Conservation (phyloP, 495 filamentous ascomycete genomes). For the Staphylotrichum longicolle region DNA sequence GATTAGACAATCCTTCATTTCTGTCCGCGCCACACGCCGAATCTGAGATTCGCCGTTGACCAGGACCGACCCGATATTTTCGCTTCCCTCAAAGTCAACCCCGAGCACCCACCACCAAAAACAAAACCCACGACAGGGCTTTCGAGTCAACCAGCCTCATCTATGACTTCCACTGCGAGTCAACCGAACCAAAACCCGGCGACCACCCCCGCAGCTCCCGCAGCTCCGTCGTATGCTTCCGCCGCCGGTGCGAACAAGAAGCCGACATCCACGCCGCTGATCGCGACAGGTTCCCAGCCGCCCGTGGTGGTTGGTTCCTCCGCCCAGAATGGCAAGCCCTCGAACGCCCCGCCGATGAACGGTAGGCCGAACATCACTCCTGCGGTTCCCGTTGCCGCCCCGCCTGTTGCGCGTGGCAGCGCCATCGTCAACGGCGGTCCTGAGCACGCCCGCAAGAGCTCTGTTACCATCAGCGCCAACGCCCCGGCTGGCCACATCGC, state of each 20-base stretch:
- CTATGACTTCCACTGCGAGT: conserved; percentile 54
- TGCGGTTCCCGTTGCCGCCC: conserved; percentile 56
- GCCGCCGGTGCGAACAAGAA: conserved; percentile 79
- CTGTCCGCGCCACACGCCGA: conserved; percentile 31
- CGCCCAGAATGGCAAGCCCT: conserved; percentile 77
- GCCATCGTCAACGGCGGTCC: conserved; percentile 54
- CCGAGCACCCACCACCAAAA: conserved; percentile 19
- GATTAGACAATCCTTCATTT: conserved; percentile 25
- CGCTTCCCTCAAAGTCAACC: conserved; percentile 15
- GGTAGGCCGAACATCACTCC: conserved; percentile 72
- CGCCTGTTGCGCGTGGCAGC: conserved; percentile 61
- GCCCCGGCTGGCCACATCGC: conserved; percentile 69
- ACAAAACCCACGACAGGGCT: conserved; percentile 30
- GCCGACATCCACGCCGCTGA: conserved; percentile 60
- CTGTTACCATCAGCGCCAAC: conserved; percentile 81
- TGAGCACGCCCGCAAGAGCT: conserved; percentile 79
- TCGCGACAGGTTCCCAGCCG: conserved; percentile 65
- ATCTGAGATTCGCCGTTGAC: conserved; percentile 38
- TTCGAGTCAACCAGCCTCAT: conserved; percentile 38
- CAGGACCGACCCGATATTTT: conserved; percentile 21
- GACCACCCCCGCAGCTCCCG: conserved; percentile 57
- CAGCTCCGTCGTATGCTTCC: conserved; percentile 67
- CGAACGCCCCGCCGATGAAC: conserved; percentile 72
- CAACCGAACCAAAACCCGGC: conserved; percentile 54
- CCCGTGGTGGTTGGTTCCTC: conserved; percentile 69